These are phyloP conservation scores for Phialophora verrucosa DNA, from an alignment of 2,329 filamentous ascomycete genomes.

Conservation along the genomic window DNA sequence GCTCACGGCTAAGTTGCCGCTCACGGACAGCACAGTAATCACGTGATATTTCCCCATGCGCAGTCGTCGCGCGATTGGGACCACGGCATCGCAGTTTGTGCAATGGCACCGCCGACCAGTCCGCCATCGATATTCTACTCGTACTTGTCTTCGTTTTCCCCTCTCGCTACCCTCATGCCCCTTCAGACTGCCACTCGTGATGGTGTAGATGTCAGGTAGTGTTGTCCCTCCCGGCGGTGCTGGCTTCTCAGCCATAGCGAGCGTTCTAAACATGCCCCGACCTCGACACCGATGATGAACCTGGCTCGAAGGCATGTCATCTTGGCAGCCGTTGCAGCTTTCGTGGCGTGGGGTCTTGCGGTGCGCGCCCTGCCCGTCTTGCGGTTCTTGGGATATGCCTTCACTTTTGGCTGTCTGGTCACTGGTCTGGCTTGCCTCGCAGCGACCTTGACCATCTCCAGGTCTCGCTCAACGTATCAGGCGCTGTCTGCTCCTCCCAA, in stretches of 20 bases:
- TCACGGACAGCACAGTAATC: background rate
- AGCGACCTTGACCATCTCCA: slow-evolving; percentile 52
- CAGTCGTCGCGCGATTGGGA: background rate
- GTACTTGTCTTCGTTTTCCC: background rate
- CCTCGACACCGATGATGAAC: slow-evolving; percentile 47
- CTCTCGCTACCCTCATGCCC: background rate
- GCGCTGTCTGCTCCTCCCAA: slow-evolving; percentile 52
- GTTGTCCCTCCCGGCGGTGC: slow-evolving; percentile 18
- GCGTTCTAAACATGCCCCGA: slow-evolving; percentile 27
- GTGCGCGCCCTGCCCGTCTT: slow-evolving; percentile 82
- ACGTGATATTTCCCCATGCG: background rate
- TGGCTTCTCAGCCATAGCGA: slow-evolving; percentile 26
- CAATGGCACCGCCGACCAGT: background rate
- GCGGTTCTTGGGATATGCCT: slow-evolving; percentile 84
- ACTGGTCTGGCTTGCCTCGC: slow-evolving; percentile 65
- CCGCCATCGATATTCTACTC: background rate
- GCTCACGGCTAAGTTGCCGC: background rate
- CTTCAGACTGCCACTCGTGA: background rate
- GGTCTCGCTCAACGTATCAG: slow-evolving; percentile 47
- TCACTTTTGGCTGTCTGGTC: slow-evolving; percentile 69
- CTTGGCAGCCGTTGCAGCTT: slow-evolving; percentile 49
- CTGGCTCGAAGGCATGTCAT: slow-evolving; percentile 52
- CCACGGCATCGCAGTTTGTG: background rate
- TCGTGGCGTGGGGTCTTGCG: slow-evolving; percentile 86
- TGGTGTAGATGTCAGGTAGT: slow-evolving; percentile 25